A percentile compares a stretch with the other conserved stretches of the same genome.
Conservation (phyloP, 805 yeast species). For the Ogataea saltuana region DNA sequence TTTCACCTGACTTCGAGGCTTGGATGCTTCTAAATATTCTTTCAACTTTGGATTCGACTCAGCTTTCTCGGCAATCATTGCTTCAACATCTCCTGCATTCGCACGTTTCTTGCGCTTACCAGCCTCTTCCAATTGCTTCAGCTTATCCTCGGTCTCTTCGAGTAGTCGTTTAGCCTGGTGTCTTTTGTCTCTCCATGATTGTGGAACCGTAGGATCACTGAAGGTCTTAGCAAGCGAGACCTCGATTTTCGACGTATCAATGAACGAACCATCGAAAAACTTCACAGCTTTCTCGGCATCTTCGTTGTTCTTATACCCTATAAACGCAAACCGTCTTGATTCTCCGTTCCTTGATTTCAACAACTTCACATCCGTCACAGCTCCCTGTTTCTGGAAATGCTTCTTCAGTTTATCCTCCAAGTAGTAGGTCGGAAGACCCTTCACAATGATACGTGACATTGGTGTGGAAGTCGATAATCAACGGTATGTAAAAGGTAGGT, state of each 20-base stretch:
- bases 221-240: conserved; percentile 84
- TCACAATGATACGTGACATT: conserved; percentile 88
- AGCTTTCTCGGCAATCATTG: conserved; percentile 57
- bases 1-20: conserved; percentile 65
- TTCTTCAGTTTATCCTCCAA: conserved; percentile 70
- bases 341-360: conserved; percentile 81
- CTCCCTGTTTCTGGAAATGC: conserved; percentile 58
- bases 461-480: neutral
- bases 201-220: conserved; percentile 79
- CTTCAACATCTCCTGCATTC: conserved; percentile 30
- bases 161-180: conserved; percentile 52
- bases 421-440: conserved; percentile 78
- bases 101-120: conserved; percentile 43
- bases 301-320: conserved; percentile 72
- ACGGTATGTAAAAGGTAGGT: neutral
- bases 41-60: conserved; percentile 63
- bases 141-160: conserved; percentile 49
- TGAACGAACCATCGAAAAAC: conserved; percentile 74
- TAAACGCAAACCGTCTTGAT: conserved; percentile 89
- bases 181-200: conserved; percentile 57
- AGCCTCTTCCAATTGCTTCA: conserved; percentile 50
- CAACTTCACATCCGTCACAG: conserved; percentile 84
- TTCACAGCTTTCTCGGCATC: conserved; percentile 80
- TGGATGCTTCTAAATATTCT: conserved; percentile 83
- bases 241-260: conserved; percentile 77